Evolutionary conservation across 2,329 filamentous ascomycete genomes (phyloP), one percentile per base, ranked within the genome.

Genomic region (Rhynchosporium graminicola): DNA sequence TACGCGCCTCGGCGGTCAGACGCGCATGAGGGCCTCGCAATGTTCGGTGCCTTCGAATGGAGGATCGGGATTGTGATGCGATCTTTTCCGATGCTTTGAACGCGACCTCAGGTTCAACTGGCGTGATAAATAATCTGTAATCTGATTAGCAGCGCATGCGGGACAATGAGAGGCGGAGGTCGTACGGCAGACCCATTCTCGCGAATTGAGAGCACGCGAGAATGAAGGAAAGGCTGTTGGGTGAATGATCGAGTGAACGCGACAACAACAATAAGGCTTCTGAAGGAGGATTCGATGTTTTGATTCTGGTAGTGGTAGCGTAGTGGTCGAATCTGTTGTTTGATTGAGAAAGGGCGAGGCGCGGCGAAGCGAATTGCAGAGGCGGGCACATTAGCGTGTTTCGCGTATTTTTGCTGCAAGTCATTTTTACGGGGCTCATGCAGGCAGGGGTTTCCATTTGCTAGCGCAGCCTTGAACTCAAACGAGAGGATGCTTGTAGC

Each of bases 111-210:
- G 72, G 70, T 64, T 70, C 69, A 42, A 67, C 56, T 46, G 72
- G 73, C 38, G 68, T 67, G 62, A 72, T 67, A 45, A 73, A 74
- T 48, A 74, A 67, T 65, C 73, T 75, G 52, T 57, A 56, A 60
- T 60, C 31, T 60, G 42, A 59, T 74, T 66, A 71, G 67, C 65
- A 60, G 61, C 47, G 62, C 29, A 63, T 55, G 57, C 48, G 45
- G 65, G 57, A 59, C 48, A 60, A 61, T 47, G n/a, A n/a, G 63
- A 66, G 62, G 59, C 61, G 67, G 61, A 48, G 46, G 40, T 61
- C 71, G 65, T 68, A 75, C 73, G 71, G 73, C 31, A 74, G 62
- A 57, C 73, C 73, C 73, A 75, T 74, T 64, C 66, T 69, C 40
- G 47, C 26, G 42, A 57, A 59, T 59, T 60, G 52, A 33, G 52